Evolutionary conservation across 2,329 filamentous ascomycete genomes (phyloP), one percentile per base, ranked within the genome.

Genomic region (Neopestalotiopsis sp.): DNA sequence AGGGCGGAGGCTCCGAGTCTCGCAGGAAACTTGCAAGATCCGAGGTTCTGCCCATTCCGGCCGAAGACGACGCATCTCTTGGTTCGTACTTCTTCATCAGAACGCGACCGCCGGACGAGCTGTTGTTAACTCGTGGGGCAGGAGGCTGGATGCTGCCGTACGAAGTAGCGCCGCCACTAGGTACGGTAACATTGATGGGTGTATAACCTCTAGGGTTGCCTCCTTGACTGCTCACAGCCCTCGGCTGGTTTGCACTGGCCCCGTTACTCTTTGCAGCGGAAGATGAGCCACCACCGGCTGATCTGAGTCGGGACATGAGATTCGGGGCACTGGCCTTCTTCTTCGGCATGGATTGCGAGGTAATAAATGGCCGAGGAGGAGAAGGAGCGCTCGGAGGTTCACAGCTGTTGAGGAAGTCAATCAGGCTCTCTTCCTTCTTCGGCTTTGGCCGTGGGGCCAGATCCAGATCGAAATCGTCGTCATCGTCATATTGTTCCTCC

Each of bases 21-120:
- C 86, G 88, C 40, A 96, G 81, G 77, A 95, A 95, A 65, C 90
- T 89, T 0, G 93, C 92, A 59, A 95, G 80, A 65, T 94, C 92
- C 20, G 87, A 86, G 2, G 91, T 94, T 60, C 81, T 79, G n/a
- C 79, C 80, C 6, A 78, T 78, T 3, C 78, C 72, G n/a, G 13
- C 30, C 10, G 65, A 67, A 30, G 78, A 76, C 45, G 82, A 79
- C 3, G 87, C 80, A 4, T 89, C 88, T 60, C 87, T 84, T 2
- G 88, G 84, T 76, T 89, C 86, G 74, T 86, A 90, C 73, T 80
- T 86, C 80, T 87, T 90, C 84, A 86, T 87, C 1, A 84, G 82
- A 12, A 85, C 83, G 32, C 86, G 83, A 28, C 79, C 77, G 30
- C 77, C 77, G 24, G 77, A 78, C 1, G 81, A 75, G 58, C 71